These are phyloP conservation scores for Xylaria cubensis DNA, from an alignment of 495 filamentous ascomycete species.

Conservation along the genomic window DNA sequence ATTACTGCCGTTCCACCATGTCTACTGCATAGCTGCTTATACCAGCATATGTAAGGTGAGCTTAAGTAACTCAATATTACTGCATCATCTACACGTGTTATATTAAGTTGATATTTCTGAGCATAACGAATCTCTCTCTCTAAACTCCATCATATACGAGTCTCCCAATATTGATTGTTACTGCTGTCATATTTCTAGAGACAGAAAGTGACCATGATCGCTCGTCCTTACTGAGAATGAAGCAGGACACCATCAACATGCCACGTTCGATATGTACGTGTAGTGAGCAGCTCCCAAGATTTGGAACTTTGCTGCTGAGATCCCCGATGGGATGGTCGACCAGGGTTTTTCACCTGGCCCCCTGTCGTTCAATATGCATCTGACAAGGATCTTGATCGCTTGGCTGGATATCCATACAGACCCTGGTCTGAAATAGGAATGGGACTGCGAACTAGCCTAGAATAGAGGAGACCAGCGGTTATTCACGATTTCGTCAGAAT, in stretches of 20 bases:
- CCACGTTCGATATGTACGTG: slow-evolving; percentile 4
- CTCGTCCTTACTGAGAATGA: slow-evolving; percentile 28
- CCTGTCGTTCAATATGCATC: slow-evolving; percentile 31
- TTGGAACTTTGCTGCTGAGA: slow-evolving; percentile 37
- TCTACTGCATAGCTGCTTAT: neutral
- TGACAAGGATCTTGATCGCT: slow-evolving; percentile 39
- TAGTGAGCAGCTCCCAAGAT: slow-evolving; percentile 24
- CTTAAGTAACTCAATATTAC: neutral
- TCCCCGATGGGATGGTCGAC: slow-evolving; percentile 28
- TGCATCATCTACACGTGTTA: neutral
- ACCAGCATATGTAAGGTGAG: neutral
- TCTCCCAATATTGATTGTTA: neutral
- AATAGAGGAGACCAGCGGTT: neutral
- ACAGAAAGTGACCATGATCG: slow-evolving; percentile 14
- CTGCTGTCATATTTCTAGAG: neutral
- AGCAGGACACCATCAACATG: slow-evolving; percentile 27
- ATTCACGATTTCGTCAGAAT: neutral
- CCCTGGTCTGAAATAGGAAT: slow-evolving; percentile 20
- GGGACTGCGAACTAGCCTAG: neutral
- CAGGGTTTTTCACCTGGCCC: slow-evolving; percentile 21
- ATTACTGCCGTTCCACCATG: neutral
- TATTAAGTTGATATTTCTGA: neutral
- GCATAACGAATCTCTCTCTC: neutral
- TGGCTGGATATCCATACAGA: slow-evolving; percentile 36
- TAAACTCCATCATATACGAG: neutral